Evolutionary conservation across 768 basidiomycete genomes (phyloP).

Genomic region (Glaciozyma martinii): DNA sequence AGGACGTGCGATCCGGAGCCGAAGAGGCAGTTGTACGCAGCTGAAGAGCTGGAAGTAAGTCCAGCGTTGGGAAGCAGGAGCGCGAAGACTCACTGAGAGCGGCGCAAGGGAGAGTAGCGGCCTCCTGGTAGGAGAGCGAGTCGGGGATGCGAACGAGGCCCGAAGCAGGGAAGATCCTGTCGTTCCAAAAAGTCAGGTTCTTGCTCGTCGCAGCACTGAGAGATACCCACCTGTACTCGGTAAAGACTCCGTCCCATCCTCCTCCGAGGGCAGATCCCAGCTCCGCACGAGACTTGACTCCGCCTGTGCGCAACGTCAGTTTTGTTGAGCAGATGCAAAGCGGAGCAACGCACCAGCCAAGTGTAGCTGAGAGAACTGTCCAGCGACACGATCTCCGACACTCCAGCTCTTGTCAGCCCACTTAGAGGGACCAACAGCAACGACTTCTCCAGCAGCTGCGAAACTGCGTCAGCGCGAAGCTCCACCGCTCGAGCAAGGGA

Average conservation of each 20-base stretch:
- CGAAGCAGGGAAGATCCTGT: conserved; percentile 38
- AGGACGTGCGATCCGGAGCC: neutral
- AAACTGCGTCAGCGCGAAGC: no score
- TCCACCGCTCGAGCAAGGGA: no score
- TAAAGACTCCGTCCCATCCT: conserved; percentile 41
- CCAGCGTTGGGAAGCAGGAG: conserved; percentile 51
- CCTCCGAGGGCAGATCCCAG: conserved; percentile 13
- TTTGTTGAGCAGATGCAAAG: no score
- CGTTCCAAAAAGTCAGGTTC: neutral
- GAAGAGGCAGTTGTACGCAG: neutral
- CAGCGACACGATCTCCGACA: neutral
- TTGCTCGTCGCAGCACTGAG: neutral
- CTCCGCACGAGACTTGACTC: neutral
- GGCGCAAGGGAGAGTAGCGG: conserved; percentile 56
- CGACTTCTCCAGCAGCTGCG: neutral
- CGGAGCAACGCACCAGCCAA: neutral
- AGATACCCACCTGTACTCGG: conserved; percentile 36
- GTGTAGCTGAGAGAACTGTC: neutral
- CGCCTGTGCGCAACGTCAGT: neutral
- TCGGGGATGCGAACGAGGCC: conserved; percentile 49
- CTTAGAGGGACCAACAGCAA: neutral
- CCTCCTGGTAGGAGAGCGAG: conserved; percentile 56
- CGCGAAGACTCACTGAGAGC: conserved; percentile 44
- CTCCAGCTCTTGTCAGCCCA: neutral
- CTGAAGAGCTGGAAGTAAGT: conserved; percentile 23